Percentiles rank a stretch among this genome's conserved stretches.
phyloP scores from a whole-genome alignment of 139 green algal genomes.

The Volvox africanus region DNA sequence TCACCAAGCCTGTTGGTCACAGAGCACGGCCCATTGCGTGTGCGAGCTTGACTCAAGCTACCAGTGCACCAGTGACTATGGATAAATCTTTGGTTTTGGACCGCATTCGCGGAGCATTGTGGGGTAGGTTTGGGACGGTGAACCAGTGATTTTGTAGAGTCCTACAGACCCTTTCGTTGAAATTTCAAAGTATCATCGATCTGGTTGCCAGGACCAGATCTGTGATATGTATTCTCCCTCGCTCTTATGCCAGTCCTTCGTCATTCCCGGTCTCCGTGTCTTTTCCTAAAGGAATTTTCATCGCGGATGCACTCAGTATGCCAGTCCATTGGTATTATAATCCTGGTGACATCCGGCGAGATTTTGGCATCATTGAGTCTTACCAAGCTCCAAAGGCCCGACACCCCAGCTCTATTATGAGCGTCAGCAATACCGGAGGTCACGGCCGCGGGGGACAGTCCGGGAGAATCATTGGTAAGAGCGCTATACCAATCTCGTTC shows the following conservation, averaged over 20 bases:
- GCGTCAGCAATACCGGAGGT: conserved; percentile 70
- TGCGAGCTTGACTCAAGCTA: conserved; percentile 3
- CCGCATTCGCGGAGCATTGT: conserved; percentile 56
- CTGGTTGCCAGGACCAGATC: no score
- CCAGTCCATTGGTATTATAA: conserved; percentile 77
- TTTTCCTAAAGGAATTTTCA: conserved; percentile 58
- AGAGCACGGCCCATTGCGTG: not conserved
- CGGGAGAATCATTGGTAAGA: conserved; percentile 66
- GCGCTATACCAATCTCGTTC: no score
- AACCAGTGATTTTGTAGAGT: no score
- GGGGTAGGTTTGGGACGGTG: conserved; percentile 29
- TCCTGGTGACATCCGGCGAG: conserved; percentile 48
- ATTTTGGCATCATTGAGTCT: conserved; percentile 63
- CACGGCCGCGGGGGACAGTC: conserved; percentile 72
- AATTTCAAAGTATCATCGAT: no score
- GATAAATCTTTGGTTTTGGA: conserved; percentile 46
- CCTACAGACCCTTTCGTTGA: no score
- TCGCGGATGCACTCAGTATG: conserved; percentile 72
- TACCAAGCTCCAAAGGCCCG: conserved; percentile 57
- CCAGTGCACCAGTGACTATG: not conserved
- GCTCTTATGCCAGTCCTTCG: no score
- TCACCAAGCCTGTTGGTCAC: not conserved
- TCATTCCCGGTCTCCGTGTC: not conserved
- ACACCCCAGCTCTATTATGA: conserved; percentile 76
- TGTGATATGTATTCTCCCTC: no score